Percentiles rank a stretch among this genome's conserved stretches.
phyloP scores from a whole-genome alignment of 352 stramenopile genomes.

The Albugo candida region DNA sequence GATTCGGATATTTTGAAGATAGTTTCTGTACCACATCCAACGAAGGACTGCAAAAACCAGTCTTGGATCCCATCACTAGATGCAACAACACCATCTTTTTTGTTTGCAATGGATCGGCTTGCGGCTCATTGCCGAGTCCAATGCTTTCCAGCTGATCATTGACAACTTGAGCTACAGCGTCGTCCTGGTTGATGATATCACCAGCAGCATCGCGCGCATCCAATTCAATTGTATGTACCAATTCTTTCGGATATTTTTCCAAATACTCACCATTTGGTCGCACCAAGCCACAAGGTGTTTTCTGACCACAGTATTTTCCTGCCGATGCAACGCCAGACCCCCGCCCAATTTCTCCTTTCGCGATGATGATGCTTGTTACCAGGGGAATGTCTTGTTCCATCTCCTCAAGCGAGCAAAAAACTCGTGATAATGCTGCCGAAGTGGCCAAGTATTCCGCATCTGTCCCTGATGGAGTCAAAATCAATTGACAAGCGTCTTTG shows the following conservation, averaged over 20 bases:
- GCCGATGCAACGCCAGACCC: conserved; percentile 54
- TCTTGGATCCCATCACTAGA: conserved; percentile 74
- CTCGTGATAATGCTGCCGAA: conserved; percentile 34
- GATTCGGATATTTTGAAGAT: conserved; percentile 31
- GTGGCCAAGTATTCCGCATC: conserved; percentile 74
- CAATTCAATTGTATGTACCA: conserved; percentile 48
- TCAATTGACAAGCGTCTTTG: conserved; percentile 24
- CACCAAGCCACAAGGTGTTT: conserved; percentile 47
- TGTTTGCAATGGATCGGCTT: conserved; percentile 10
- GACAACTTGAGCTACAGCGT: conserved; percentile 21
- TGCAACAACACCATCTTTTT: conserved; percentile 52
- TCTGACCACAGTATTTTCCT: conserved; percentile 63
- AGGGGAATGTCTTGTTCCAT: conserved; percentile 15
- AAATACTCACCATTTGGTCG: conserved; percentile 21
- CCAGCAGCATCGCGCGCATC: conserved; percentile 31
- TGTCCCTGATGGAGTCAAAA: conserved; percentile 68
- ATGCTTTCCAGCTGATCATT: conserved; percentile 16
- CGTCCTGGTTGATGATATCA: conserved; percentile 26
- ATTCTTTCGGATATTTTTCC: conserved; percentile 29
- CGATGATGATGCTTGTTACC: conserved; percentile 69
- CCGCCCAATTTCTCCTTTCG: conserved; percentile 65
- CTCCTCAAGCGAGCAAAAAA: conserved; percentile 25
- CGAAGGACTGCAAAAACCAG: conserved; percentile 58
- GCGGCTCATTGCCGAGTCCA: conserved; percentile 2
- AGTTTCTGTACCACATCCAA: conserved; percentile 37